Evolutionary conservation across 345 rosid genomes (phyloP).

Genomic region (Clarkia xantiana): DNA sequence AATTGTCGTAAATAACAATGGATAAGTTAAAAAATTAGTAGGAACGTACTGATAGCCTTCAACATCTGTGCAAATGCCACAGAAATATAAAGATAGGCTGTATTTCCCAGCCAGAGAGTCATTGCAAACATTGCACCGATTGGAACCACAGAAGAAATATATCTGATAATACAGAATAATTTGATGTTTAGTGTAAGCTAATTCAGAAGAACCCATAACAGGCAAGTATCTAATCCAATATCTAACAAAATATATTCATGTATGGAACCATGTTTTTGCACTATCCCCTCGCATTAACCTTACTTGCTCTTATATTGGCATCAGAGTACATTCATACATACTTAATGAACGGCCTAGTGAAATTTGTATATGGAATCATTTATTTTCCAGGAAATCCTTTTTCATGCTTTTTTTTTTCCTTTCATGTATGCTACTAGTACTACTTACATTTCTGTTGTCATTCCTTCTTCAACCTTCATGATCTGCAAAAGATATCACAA

Average conservation of each 20-base stretch:
- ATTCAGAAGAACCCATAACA: neutral
- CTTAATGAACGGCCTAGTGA: no score
- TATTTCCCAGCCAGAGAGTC: constrained; percentile 98
- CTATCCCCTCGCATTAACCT: no score
- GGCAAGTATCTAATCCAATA: neutral
- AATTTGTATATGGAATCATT: no score
- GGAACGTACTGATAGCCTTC: constrained; percentile 80
- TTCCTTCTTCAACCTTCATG: constrained; percentile 84
- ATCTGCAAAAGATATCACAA: constrained; percentile 23
- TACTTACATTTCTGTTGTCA: constrained; percentile 88
- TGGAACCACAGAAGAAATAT: constrained; percentile 69
- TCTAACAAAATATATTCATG: no score
- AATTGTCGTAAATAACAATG: neutral
- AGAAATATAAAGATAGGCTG: constrained; percentile 90
- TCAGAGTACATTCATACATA: no score
- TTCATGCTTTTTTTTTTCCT: neutral
- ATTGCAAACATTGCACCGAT: constrained; percentile 95
- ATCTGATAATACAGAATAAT: constrained; percentile 33
- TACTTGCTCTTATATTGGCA: no score
- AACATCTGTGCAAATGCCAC: constrained; percentile 96
- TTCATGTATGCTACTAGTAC: neutral
- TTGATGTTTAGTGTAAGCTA: constrained; percentile 3
- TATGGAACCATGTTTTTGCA: no score
- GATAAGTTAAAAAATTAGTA: neutral
- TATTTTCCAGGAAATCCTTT: neutral